A percentile compares a stretch with the other conserved stretches of the same genome.
phyloP scores from a whole-genome alignment of 2,329 filamentous ascomycete species.

The Cyclaneusma minus region DNA sequence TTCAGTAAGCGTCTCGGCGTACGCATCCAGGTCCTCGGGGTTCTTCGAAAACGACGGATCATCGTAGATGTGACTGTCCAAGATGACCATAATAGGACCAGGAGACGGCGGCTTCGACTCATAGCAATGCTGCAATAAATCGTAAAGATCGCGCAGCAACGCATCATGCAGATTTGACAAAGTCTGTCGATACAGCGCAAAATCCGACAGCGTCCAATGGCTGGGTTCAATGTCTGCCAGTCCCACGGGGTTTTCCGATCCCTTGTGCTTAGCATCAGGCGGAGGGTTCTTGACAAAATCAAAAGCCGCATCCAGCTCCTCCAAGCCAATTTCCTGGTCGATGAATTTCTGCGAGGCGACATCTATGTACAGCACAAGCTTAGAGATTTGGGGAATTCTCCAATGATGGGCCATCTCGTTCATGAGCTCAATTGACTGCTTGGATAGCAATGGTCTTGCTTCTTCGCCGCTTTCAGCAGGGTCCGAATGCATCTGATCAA shows the following conservation, averaged over 20 bases:
- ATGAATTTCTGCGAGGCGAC: constrained; percentile 73
- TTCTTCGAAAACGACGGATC: constrained; percentile 63
- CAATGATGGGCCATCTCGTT: constrained; percentile 77
- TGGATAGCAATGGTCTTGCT: constrained; percentile 40
- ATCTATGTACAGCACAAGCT: constrained; percentile 70
- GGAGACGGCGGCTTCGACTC: constrained; percentile 75
- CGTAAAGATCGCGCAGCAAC: constrained; percentile 73
- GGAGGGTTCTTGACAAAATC: constrained; percentile 62
- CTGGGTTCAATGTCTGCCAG: constrained; percentile 40
- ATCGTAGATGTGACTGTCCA: constrained; percentile 67
- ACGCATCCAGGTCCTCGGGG: constrained; percentile 55
- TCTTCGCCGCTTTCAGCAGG: constrained; percentile 30
- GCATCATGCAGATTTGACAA: constrained; percentile 65
- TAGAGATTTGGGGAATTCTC: constrained; percentile 73
- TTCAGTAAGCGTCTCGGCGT: constrained; percentile 54
- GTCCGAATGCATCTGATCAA: constrained; percentile 39
- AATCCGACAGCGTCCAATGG: constrained; percentile 55
- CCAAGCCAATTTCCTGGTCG: constrained; percentile 65
- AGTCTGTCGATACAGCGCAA: constrained; percentile 56
- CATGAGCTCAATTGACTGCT: constrained; percentile 66
- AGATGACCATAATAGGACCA: constrained; percentile 58
- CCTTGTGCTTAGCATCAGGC: constrained; percentile 38
- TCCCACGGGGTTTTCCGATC: constrained; percentile 27
- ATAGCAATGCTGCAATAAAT: constrained; percentile 76
- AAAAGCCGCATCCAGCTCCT: constrained; percentile 73